Evolutionary conservation across 495 filamentous ascomycete species (phyloP), one percentile per base, ranked within the genome.

Genomic region (Trichoderma asperelloides): DNA sequence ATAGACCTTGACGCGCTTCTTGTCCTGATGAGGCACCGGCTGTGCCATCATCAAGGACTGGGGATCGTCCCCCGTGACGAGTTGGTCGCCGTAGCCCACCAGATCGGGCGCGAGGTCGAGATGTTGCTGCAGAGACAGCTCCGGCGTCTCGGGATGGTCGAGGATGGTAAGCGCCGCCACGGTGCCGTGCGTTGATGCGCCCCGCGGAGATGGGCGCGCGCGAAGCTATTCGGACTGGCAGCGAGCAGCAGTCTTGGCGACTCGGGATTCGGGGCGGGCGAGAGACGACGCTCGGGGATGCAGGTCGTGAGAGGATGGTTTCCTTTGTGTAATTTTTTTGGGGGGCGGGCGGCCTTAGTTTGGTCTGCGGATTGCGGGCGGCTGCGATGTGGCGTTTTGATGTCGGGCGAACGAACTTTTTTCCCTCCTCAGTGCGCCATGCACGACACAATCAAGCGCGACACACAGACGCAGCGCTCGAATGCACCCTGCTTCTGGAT

Each of bases 1-100:
- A 78, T 98, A 98, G 71, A 98, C 95, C 83, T 98, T 98, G 72
- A 98, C 95, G 82, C 95, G 90, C 83, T 93, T 96, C 85, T 90
- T 92, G 78, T 93, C 91, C 78, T 89, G 88, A 83, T 86, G 84
- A 82, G 86, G 86, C 81, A 92, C 86, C 73, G 89, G 86, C 84
- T 93, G 88, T 85, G 93, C 93, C 93, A 96, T 96, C 77, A 80
- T 84, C 84, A 80, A 78, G 73, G 81, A 78, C 71, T 77, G 74
- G 71, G 73, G 67, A 63, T 76, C 78, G 76, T 66, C 72, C 71
- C 78, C 76, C 69, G 73, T 55, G 57, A 69, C 73, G 68, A 72
- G 70, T 70, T 70, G 71, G 66, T 69, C 70, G 28, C 43, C 43
- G 67, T 77, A 78, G 62, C 67, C 71, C 65, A 74, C 70, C 65